These are phyloP conservation scores for Suillus plorans DNA, from an alignment of 768 basidiomycete genomes.

Conservation along the genomic window DNA sequence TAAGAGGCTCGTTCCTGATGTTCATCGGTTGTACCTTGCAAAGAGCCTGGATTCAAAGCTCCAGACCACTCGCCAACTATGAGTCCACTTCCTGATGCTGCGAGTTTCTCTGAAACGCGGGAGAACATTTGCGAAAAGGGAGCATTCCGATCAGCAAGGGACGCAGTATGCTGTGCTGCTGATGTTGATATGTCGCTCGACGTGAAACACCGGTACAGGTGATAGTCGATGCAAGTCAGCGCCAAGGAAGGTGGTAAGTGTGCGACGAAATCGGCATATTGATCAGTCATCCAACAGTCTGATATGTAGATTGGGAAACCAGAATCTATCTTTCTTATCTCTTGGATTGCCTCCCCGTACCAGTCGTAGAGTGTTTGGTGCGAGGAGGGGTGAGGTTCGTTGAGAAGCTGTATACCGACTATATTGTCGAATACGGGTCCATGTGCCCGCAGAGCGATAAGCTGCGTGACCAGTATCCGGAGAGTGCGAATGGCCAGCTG, in stretches of 20 bases:
- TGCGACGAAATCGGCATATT: slow-evolving; percentile 57
- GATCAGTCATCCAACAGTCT: slow-evolving; percentile 73
- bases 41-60: slow-evolving; percentile 64
- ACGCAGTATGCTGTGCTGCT: slow-evolving; percentile 52
- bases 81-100: slow-evolving; percentile 47
- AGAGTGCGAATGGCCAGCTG: slow-evolving; percentile 50
- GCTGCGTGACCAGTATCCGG: slow-evolving; percentile 36
- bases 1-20: slow-evolving; percentile 46
- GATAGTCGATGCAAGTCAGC: slow-evolving; percentile 72
- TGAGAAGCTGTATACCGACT: slow-evolving; percentile 57
- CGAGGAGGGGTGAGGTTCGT: slow-evolving; percentile 54
- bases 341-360: slow-evolving; percentile 59
- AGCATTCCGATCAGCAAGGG: slow-evolving; percentile 43
- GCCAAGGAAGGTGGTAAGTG: slow-evolving; percentile 29
- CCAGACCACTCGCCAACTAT: slow-evolving; percentile 82
- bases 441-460: slow-evolving; percentile 51
- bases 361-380: slow-evolving; percentile 56
- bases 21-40: slow-evolving; percentile 46
- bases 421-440: slow-evolving; percentile 43
- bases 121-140: slow-evolving; percentile 41
- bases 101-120: slow-evolving; percentile 34
- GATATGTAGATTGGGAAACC: slow-evolving; percentile 69
- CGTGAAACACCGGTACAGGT: slow-evolving; percentile 83
- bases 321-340: slow-evolving; percentile 49
- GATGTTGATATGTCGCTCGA: slow-evolving; percentile 50